Evolutionary conservation across 129 eudicot species (phyloP), one percentile per base, ranked within the genome.

Genomic region (Pulicaria dysenterica): DNA sequence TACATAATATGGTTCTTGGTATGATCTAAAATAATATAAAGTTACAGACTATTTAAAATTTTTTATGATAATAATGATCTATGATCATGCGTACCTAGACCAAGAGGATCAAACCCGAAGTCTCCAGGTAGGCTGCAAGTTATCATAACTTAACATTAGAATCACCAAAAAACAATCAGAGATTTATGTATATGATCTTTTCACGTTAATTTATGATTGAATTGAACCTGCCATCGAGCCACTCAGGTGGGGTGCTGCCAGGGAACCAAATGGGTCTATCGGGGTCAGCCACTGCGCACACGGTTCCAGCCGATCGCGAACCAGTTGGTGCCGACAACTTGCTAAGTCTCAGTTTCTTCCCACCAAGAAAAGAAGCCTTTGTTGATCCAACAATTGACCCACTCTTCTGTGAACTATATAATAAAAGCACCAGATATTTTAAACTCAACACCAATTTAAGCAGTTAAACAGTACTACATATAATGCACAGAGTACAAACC

Each of bases 241-340:
- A 95, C 56, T 80, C 73, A 42, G 99, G 99, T 72, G 99, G 99
- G 77, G 85, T 85, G 99, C 99, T 95, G 43, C 99, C 99, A 39
- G 99, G 99, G 84, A 95, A 95, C 99, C 99, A 95, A 56, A 95
- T 72, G 65, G 99, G 99, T 64, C 99, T 85, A 39, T 95, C 86
- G 0, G 97, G 96, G 56, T 95, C 99, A 56, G 97, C 96, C 7
- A 82, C 96, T 16, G 84, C 95, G 4, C 88, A 76, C 41, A 85
- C 90, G 1, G 90, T 54, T 17, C 81, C 70, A 0, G 79, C 19
- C 0, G 95, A 83, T 68, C 83, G 75, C 17, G 77, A 17, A 39
- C 70, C 76, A 12, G 80, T 58, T 19, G 87, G 78, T 46, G 91
- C 76, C 17, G 74, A 48, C 45, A 63, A 47, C 77, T 86, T 90